phyloP scores from a whole-genome alignment of 441 rosid species.

The Populus hybrid region DNA sequence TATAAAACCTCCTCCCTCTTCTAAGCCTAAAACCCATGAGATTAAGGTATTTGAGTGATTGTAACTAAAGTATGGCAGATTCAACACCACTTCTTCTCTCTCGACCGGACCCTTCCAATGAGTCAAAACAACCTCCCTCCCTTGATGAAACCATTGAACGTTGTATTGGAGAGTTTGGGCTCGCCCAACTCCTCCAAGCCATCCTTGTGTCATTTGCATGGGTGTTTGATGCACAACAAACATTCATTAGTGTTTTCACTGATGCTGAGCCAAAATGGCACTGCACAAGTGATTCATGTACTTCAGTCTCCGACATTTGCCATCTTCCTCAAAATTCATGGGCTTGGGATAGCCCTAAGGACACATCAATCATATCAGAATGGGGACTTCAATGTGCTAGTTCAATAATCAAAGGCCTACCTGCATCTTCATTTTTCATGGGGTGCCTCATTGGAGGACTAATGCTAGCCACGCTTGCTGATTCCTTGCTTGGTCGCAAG shows the following conservation, averaged over 20 bases:
- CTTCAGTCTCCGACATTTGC: constrained; percentile 32
- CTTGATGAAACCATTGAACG: constrained; percentile 51
- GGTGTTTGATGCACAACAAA: constrained; percentile 72
- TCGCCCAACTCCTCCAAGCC: constrained; percentile 55
- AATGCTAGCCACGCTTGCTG: constrained; percentile 57
- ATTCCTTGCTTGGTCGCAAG: constrained; percentile 68
- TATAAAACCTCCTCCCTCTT: background rate
- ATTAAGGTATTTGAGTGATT: no score
- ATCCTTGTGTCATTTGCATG: constrained; percentile 57
- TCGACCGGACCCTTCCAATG: constrained; percentile 7
- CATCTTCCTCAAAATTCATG: constrained; percentile 40
- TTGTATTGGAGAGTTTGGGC: constrained; percentile 42
- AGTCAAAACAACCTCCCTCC: constrained; percentile 26
- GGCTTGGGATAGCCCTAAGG: constrained; percentile 48
- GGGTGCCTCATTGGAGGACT: constrained; percentile 70
- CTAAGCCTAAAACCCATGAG: background rate
- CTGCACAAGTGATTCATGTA: constrained; percentile 36
- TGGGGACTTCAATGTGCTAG: constrained; percentile 53
- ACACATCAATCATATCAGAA: constrained; percentile 51
- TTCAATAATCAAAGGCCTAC: constrained; percentile 55
- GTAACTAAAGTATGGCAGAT: constrained; percentile 25
- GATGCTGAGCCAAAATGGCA: constrained; percentile 66
- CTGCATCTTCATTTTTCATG: constrained; percentile 67
- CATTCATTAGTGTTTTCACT: constrained; percentile 63
- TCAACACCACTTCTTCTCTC: constrained; percentile 32